Percentiles rank a stretch among this genome's conserved stretches.
Conservation (phyloP, 495 filamentous ascomycete genomes). For the Geopyxis carbonaria region DNA sequence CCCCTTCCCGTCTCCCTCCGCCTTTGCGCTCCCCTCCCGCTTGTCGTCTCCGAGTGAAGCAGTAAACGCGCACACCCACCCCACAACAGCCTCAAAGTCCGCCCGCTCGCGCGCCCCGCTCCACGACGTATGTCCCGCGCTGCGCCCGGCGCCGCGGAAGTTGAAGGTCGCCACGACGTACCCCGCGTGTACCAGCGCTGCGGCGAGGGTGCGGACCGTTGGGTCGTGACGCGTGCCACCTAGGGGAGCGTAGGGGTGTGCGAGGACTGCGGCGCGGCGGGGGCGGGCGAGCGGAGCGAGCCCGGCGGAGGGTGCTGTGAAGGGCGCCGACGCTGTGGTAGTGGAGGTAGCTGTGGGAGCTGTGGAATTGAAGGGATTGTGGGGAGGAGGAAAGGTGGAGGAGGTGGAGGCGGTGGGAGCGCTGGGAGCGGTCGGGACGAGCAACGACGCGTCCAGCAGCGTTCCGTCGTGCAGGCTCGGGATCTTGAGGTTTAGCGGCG, state of each 20-base stretch:
- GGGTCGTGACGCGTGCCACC: constrained; percentile 76
- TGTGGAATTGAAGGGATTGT: too few species aligned
- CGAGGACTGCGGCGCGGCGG: constrained; percentile 52
- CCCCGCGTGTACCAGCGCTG: constrained; percentile 45
- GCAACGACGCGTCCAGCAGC: constrained; percentile 62
- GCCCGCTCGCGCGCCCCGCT: constrained; percentile 58
- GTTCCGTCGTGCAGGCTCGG: constrained; percentile 68
- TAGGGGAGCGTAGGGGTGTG: constrained; percentile 78
- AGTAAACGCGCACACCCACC: constrained; percentile 21
- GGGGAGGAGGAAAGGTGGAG: too few species aligned
- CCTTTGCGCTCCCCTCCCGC: too few species aligned
- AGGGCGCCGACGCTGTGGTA: constrained; percentile 19
- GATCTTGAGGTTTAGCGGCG: constrained; percentile 61
- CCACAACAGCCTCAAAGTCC: constrained; percentile 67
- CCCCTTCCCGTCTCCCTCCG: too few species aligned
- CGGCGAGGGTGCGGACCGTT: constrained; percentile 46
- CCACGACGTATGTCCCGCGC: constrained; percentile 68
- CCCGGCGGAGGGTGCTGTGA: constrained; percentile 25
- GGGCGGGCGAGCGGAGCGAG: constrained; percentile 17
- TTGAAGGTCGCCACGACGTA: constrained; percentile 82
- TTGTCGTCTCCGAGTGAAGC: too few species aligned
- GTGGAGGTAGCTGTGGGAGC: too few species aligned
- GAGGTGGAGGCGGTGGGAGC: constrained; percentile 35
- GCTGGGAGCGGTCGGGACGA: constrained; percentile 53
- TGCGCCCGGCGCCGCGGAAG: constrained; percentile 68